Percentiles rank a stretch among this genome's conserved stretches.
Evolutionary conservation across 208 protist genomes (phyloP).

Genomic region (Leishmania braziliensis): DNA sequence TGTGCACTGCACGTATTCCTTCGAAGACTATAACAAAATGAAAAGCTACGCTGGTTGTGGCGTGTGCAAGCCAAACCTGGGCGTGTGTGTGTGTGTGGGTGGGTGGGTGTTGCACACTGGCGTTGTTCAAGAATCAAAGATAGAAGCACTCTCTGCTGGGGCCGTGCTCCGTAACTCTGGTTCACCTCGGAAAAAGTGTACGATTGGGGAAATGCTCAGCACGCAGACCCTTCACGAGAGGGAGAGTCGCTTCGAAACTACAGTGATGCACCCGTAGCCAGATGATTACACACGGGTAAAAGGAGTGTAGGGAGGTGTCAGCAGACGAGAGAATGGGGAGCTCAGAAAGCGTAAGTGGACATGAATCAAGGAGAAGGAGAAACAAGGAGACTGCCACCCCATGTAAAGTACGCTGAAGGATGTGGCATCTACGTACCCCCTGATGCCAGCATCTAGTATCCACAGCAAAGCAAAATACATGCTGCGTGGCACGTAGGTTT

Average conservation of each 20-base stretch:
- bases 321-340: neutral
- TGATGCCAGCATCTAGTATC: neutral
- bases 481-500: neutral
- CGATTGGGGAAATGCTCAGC: neutral
- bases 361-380: neutral
- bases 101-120: neutral
- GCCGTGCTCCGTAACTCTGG: neutral
- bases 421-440: neutral
- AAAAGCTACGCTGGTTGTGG: neutral
- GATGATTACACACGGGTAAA: neutral
- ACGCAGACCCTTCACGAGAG: neutral
- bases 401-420: neutral
- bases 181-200: neutral
- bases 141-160: neutral
- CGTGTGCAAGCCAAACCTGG: neutral
- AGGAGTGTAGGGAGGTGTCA: neutral
- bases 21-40: neutral
- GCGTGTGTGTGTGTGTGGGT: neutral
- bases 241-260: neutral
- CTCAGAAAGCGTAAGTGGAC: neutral
- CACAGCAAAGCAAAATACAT: neutral
- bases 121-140: neutral
- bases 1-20: neutral
- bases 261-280: neutral
- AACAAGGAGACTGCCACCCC: neutral